Percentiles rank a stretch among this genome's conserved stretches.
Conservation (phyloP, 495 filamentous ascomycete species). For the Lepraria neglecta region DNA sequence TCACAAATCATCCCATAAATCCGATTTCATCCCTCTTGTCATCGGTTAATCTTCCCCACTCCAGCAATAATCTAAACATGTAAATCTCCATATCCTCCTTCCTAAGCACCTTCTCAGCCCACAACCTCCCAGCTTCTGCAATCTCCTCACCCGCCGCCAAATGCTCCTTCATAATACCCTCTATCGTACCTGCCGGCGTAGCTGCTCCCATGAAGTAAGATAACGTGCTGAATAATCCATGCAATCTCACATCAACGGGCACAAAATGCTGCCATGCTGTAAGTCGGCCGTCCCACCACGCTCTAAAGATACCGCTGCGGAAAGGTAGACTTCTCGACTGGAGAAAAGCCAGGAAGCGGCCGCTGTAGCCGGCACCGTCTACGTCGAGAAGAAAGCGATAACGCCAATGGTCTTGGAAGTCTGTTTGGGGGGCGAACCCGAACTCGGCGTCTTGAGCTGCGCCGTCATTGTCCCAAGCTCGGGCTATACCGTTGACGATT, state of each 20-base stretch:
- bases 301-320: constrained; percentile 55
- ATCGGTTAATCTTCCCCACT: constrained; percentile 64
- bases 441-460: constrained; percentile 47
- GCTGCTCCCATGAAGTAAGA: constrained; percentile 54
- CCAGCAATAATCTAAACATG: constrained; percentile 68
- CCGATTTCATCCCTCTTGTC: constrained; percentile 55
- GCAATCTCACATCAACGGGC: constrained; percentile 62
- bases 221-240: constrained; percentile 57
- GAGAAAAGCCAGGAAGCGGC: constrained; percentile 58
- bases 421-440: constrained; percentile 34
- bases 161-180: constrained; percentile 25
- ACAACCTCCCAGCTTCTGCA: constrained; percentile 58
- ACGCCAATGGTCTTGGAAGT: constrained; percentile 56
- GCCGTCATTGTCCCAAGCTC: constrained; percentile 50
- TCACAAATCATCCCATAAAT: constrained; percentile 32
- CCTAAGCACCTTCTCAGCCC: constrained; percentile 59
- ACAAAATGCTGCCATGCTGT: constrained; percentile 74
- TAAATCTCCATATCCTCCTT: constrained; percentile 82
- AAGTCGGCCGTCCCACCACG: constrained; percentile 70
- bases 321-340: constrained; percentile 59
- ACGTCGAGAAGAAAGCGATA: constrained; percentile 63
- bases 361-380: constrained; percentile 61
- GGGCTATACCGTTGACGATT: constrained; percentile 45
- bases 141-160: constrained; percentile 52
- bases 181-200: constrained; percentile 32